Percentiles rank a stretch among this genome's conserved stretches.
Conservation (phyloP, 805 yeast genomes). For the Wickerhamiella alocasiicola region DNA sequence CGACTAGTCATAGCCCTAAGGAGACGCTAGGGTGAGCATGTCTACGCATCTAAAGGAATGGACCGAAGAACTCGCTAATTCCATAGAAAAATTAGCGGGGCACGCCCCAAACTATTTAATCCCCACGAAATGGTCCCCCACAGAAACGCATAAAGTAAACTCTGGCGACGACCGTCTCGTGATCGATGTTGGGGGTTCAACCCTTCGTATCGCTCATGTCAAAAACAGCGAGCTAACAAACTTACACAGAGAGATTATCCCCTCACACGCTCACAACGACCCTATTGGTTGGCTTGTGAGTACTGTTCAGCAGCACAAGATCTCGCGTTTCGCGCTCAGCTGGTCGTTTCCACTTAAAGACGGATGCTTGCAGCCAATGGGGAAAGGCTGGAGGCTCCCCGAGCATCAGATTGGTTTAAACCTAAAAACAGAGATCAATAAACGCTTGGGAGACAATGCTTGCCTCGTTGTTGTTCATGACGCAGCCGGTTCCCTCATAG, state of each 20-base stretch:
- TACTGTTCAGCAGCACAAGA: slow-evolving; percentile 9
- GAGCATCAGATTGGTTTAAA: slow-evolving; percentile 8
- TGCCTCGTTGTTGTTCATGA: slow-evolving; percentile 17
- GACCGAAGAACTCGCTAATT: neutral
- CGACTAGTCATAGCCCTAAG: neutral
- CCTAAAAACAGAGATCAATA: slow-evolving; percentile 13
- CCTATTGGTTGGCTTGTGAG: slow-evolving; percentile 17
- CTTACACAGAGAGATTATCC: neutral
- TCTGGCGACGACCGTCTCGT: slow-evolving; percentile 12
- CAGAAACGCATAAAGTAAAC: neutral
- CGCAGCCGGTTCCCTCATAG: slow-evolving; percentile 19
- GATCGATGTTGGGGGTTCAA: slow-evolving; percentile 22
- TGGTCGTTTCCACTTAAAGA: slow-evolving; percentile 22
- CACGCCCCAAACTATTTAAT: neutral
- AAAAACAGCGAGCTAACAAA: neutral
- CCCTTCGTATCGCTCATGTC: slow-evolving; percentile 16
- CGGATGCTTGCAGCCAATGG: slow-evolving; percentile 19
- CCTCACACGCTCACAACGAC: neutral
- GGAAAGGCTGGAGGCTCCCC: slow-evolving; percentile 17
- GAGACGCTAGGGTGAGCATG: neutral
- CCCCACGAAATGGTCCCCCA: neutral
- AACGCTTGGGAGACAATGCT: neutral
- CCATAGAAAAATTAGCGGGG: neutral
- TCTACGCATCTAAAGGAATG: neutral
- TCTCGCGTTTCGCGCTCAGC: slow-evolving; percentile 13